phyloP scores from a whole-genome alignment of 768 basidiomycete genomes.

The Dendrothele bispora region DNA sequence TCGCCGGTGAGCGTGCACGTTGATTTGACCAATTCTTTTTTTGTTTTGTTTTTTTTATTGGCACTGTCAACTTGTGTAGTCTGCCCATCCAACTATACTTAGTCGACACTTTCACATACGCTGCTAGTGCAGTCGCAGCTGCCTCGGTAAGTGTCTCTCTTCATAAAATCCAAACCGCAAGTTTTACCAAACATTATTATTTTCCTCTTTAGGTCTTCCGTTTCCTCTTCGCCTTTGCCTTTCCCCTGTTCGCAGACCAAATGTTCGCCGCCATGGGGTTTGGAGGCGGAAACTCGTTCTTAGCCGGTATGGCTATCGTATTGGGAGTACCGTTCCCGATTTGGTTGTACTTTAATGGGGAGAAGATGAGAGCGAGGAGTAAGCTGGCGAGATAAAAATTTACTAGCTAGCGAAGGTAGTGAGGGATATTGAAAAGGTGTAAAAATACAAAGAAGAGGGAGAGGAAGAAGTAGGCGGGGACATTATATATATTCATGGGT shows the following conservation, averaged over 20 bases:
- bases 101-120: constrained; percentile 65
- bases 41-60: too few species aligned
- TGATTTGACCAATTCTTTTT: too few species aligned
- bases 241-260: constrained; percentile 63
- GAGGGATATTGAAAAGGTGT: too few species aligned
- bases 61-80: constrained; percentile 31
- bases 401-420: too few species aligned
- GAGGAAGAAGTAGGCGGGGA: too few species aligned
- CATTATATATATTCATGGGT: too few species aligned
- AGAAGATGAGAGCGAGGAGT: constrained; percentile 19
- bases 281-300: constrained; percentile 60
- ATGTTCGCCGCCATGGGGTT: constrained; percentile 54
- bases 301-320: constrained; percentile 47
- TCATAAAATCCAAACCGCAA: neutral
- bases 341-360: constrained; percentile 43
- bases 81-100: constrained; percentile 67
- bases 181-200: too few species aligned
- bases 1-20: too few species aligned
- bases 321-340: constrained; percentile 61
- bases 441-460: too few species aligned
- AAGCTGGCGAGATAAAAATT: too few species aligned
- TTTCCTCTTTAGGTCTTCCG: constrained; percentile 59
- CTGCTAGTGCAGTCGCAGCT: constrained; percentile 65
- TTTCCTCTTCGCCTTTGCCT: constrained; percentile 60
- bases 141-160: constrained; percentile 43